A percentile compares a stretch with the other conserved stretches of the same genome.
These are phyloP conservation scores for Dalbergia cultrata DNA, from an alignment of 306 rosid genomes.

Conservation along the genomic window DNA sequence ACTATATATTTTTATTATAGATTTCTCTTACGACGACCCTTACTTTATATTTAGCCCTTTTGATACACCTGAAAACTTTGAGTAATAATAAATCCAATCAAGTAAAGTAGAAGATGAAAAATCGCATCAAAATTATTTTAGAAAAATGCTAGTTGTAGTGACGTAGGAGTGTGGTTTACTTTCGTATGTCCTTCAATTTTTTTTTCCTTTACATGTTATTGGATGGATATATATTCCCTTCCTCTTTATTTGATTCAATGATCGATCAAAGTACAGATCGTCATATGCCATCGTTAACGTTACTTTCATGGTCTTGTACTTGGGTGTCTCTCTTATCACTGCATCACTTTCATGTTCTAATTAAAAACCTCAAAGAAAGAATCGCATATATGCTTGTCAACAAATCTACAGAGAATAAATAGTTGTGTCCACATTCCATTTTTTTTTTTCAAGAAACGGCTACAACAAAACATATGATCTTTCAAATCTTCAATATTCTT, in stretches of 20 bases:
- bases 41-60: background rate
- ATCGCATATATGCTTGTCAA: conserved; percentile 39
- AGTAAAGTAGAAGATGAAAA: background rate
- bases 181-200: background rate
- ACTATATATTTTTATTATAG: too few species aligned
- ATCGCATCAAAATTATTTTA: background rate
- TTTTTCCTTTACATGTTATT: too few species aligned
- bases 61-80: background rate
- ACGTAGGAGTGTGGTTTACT: background rate
- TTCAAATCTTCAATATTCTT: conserved; percentile 1
- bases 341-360: conserved; percentile 8
- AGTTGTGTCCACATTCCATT: conserved; percentile 13
- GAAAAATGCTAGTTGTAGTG: background rate
- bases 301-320: background rate
- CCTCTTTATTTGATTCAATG: background rate
- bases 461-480: background rate
- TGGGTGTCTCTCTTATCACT: background rate
- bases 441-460: background rate
- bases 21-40: background rate
- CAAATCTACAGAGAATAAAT: background rate
- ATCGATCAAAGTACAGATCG: background rate
- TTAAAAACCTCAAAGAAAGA: conserved; percentile 23
- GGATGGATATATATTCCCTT: background rate
- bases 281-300: background rate
- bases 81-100: background rate